These are phyloP conservation scores for Angophora floribunda DNA, from an alignment of 345 rosid genomes.

Conservation along the genomic window DNA sequence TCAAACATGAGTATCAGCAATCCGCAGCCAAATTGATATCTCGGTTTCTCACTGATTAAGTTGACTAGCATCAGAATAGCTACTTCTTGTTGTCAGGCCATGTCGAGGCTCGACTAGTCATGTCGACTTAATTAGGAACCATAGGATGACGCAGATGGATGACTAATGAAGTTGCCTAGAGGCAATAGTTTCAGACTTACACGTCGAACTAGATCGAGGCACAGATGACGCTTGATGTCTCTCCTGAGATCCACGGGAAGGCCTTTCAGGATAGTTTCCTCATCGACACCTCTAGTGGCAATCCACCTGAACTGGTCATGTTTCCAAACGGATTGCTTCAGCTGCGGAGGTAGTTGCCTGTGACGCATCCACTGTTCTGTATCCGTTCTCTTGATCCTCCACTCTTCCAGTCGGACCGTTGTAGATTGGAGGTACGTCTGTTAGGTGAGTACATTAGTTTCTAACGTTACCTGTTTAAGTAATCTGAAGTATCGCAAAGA, in stretches of 20 bases:
- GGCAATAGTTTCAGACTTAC: slow-evolving; percentile 28
- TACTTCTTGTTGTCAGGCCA: neutral
- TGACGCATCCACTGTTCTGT: slow-evolving; percentile 96
- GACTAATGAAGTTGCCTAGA: neutral
- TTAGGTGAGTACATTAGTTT: neutral
- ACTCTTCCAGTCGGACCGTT: slow-evolving; percentile 72
- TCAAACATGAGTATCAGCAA: neutral
- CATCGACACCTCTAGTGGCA: slow-evolving; percentile 86
- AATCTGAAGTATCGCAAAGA: neutral
- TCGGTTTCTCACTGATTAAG: neutral
- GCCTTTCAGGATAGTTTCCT: slow-evolving; percentile 64
- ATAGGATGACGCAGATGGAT: neutral
- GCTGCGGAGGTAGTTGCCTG: slow-evolving; percentile 67
- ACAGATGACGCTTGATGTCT: slow-evolving; percentile 87
- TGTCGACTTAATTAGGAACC: neutral
- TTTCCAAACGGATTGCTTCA: slow-evolving; percentile 59
- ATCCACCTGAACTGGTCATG: slow-evolving; percentile 85
- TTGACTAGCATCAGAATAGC: neutral
- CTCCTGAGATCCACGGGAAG: slow-evolving; percentile 78
- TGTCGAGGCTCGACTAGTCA: neutral
- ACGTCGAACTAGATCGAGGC: slow-evolving; percentile 81
- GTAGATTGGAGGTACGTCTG: slow-evolving; percentile 85
- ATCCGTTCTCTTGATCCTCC: slow-evolving; percentile 91
- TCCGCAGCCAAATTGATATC: neutral
- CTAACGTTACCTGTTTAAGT: neutral